These are phyloP conservation scores for Novymonas esmeraldas DNA, from an alignment of 208 protist species.

Conservation along the genomic window DNA sequence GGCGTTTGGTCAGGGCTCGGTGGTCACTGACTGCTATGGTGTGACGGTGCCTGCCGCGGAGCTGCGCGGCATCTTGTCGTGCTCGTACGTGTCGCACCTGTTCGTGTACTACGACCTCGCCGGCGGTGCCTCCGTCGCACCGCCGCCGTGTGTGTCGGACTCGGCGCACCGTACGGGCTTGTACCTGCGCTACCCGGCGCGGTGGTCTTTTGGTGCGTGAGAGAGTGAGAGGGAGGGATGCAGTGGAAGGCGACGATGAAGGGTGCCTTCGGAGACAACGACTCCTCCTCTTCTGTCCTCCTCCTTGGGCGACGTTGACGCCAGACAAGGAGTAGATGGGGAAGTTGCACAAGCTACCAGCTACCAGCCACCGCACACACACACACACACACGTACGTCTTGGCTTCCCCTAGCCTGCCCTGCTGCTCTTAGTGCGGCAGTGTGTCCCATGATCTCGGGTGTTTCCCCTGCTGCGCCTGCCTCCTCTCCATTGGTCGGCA, in stretches of 20 bases:
- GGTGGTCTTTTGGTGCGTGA: constrained; percentile 63
- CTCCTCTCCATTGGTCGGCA: no score
- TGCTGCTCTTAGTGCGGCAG: no score
- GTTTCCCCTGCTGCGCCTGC: no score
- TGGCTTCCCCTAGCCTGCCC: no score
- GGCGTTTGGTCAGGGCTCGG: constrained; percentile 20
- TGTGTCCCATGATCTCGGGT: no score
- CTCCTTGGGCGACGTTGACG: no score
- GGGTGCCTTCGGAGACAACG: neutral
- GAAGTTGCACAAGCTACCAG: no score
- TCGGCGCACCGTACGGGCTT: constrained; percentile 17
- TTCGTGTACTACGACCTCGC: constrained; percentile 66
- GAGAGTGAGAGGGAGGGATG: no score
- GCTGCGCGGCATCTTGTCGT: constrained; percentile 52
- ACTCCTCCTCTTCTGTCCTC: neutral
- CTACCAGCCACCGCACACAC: no score
- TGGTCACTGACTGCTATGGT: constrained; percentile 38
- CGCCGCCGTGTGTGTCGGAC: constrained; percentile 5
- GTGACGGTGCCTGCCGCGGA: constrained; percentile 42
- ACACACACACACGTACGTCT: no score
- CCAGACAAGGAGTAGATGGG: no score
- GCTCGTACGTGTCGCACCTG: constrained; percentile 57
- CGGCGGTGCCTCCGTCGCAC: neutral
- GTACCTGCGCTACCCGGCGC: constrained; percentile 49
- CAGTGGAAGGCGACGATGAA: constrained; percentile 6